phyloP scores from a whole-genome alignment of 257 asterid species.

The Fraxinus quadrangulata region DNA sequence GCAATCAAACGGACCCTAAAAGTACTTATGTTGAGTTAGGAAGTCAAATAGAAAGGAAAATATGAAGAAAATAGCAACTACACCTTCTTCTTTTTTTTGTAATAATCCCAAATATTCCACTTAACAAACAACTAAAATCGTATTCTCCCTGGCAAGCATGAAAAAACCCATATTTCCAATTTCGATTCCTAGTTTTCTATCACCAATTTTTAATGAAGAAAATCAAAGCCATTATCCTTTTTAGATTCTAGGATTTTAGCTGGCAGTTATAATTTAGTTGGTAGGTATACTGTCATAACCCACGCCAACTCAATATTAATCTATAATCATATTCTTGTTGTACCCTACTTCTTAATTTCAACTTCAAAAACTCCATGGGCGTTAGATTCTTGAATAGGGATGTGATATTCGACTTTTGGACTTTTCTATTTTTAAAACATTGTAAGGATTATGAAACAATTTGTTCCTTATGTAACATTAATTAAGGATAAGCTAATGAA shows the following conservation, averaged over 20 bases:
- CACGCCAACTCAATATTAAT: constrained; percentile 27
- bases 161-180: neutral
- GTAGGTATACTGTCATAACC: constrained; percentile 10
- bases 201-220: neutral
- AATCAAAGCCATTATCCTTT: neutral
- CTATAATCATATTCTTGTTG: neutral
- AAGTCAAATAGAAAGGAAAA: neutral
- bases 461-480: constrained; percentile 1
- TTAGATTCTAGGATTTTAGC: neutral
- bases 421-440: neutral
- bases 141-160: neutral
- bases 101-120: neutral
- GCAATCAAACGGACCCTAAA: too few relatives aligned
- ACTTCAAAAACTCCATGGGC: neutral
- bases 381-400: neutral
- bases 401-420: neutral
- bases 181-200: neutral
- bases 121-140: neutral
- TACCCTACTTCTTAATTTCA: neutral
- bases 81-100: neutral
- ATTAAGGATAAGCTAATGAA: constrained; percentile 20
- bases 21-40: too few relatives aligned
- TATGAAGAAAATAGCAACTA: neutral
- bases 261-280: neutral
- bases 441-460: neutral